Percentiles rank a stretch among this genome's conserved stretches.
Evolutionary conservation across 2,329 filamentous ascomycete genomes (phyloP).

Genomic region (Daldinia sp.): DNA sequence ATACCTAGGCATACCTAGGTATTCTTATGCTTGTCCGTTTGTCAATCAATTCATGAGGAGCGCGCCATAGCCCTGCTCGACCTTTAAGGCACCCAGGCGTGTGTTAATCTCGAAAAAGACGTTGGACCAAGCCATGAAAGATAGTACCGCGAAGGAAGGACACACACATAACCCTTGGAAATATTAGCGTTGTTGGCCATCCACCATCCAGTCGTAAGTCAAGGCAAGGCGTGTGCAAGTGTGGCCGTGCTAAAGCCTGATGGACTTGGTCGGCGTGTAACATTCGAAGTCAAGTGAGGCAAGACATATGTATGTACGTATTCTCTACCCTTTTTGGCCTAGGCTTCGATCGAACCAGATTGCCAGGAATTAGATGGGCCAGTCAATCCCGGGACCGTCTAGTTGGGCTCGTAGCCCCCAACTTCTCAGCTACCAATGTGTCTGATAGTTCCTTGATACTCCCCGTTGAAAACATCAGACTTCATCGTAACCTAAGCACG

Average conservation of each 20-base stretch:
- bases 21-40: constrained; percentile 46
- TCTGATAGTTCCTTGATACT: constrained; percentile 42
- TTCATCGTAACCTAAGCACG: constrained; percentile 21
- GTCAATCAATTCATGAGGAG: constrained; percentile 45
- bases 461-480: constrained; percentile 19
- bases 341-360: constrained; percentile 40
- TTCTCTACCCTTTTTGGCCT: constrained; percentile 38
- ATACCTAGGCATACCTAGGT: constrained; percentile 13
- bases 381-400: constrained; percentile 48
- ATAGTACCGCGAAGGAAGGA: constrained; percentile 19
- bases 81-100: constrained; percentile 26
- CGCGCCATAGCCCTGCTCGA: constrained; percentile 43
- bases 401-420: constrained; percentile 49
- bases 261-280: constrained; percentile 40
- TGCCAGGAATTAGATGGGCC: constrained; percentile 39
- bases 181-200: constrained; percentile 30
- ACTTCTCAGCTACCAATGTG: constrained; percentile 37
- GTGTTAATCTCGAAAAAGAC: constrained; percentile 17
- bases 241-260: constrained; percentile 39
- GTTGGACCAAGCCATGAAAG: constrained; percentile 23
- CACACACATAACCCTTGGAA: constrained; percentile 15
- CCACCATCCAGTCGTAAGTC: constrained; percentile 27
- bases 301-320: constrained; percentile 48
- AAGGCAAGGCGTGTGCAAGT: constrained; percentile 37
- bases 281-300: constrained; percentile 50